Percentiles rank a stretch among this genome's conserved stretches.
Evolutionary conservation across 2,329 filamentous ascomycete genomes (phyloP).

Genomic region (Cryphonectria nitschkei): DNA sequence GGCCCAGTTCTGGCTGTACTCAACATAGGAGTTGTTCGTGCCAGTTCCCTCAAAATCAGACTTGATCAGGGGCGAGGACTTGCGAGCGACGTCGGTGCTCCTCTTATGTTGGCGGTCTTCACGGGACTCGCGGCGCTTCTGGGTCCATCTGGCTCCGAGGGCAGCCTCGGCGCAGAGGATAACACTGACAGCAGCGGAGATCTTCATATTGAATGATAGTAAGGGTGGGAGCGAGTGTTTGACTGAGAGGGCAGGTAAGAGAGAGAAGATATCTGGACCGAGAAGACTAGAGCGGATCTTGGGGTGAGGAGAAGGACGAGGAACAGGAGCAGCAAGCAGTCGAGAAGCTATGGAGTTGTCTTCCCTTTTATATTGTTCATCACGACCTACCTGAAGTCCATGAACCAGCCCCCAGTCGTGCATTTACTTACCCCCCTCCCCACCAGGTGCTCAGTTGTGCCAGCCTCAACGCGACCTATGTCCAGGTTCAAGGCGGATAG

Average conservation of each 20-base stretch:
- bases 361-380: conserved; percentile 10
- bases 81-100: not conserved
- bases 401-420: not conserved
- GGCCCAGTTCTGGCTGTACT: conserved; percentile 53
- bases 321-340: not conserved
- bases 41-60: not conserved
- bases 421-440: not conserved
- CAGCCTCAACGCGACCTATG: not conserved
- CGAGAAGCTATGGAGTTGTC: not conserved
- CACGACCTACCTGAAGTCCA: not conserved
- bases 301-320: not conserved
- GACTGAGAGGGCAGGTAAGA: not conserved
- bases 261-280: not conserved
- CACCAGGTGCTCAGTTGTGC: not conserved
- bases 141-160: conserved; percentile 49
- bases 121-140: conserved; percentile 40
- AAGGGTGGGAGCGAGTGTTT: not conserved
- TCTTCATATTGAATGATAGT: conserved; percentile 48
- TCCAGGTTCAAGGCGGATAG: no score
- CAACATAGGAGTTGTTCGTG: conserved; percentile 22
- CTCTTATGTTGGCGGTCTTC: conserved; percentile 28
- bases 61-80: conserved; percentile 19
- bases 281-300: not conserved
- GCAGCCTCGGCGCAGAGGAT: conserved; percentile 45
- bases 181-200: conserved; percentile 41